A percentile compares a stretch with the other conserved stretches of the same genome.
Conservation (phyloP, 345 rosid genomes). For the Limnanthes douglasii region DNA sequence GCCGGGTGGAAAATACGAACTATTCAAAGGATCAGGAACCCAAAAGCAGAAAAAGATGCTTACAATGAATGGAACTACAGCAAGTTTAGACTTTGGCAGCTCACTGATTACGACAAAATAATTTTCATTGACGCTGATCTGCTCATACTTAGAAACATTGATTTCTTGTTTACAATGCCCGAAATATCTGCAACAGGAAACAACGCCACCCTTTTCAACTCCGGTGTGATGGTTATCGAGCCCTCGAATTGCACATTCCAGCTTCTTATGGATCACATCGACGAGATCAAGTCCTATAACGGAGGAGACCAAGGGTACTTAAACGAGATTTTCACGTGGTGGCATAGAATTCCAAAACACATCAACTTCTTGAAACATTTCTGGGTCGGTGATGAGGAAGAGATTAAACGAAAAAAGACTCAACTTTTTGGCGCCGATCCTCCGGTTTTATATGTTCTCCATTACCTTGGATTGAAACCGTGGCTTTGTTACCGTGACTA, state of each 20-base stretch:
- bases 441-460: constrained; percentile 74
- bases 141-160: constrained; percentile 73
- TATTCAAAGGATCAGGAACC: constrained; percentile 80
- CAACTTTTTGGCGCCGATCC: constrained; percentile 76
- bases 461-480: constrained; percentile 78
- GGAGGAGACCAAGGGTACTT: constrained; percentile 90
- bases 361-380: constrained; percentile 87
- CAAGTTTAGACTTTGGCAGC: constrained; percentile 91
- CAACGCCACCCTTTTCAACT: constrained; percentile 73
- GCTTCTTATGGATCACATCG: constrained; percentile 71
- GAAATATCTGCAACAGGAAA: constrained; percentile 82
- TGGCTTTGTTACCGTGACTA: constrained; percentile 90
- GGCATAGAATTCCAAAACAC: constrained; percentile 82
- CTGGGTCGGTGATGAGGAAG: constrained; percentile 77
- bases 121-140: constrained; percentile 90
- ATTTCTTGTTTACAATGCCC: constrained; percentile 78
- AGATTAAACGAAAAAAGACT: constrained; percentile 51
- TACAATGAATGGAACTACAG: constrained; percentile 98
- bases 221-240: constrained; percentile 85
- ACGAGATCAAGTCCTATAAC: constrained; percentile 75
- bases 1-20: constrained; percentile 89
- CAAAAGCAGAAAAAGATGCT: constrained; percentile 91
- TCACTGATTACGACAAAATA: constrained; percentile 84
- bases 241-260: constrained; percentile 78
- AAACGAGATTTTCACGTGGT: constrained; percentile 93